Conservation (phyloP, 176 grass and related monocot species). For the Luzula sylvatica region DNA sequence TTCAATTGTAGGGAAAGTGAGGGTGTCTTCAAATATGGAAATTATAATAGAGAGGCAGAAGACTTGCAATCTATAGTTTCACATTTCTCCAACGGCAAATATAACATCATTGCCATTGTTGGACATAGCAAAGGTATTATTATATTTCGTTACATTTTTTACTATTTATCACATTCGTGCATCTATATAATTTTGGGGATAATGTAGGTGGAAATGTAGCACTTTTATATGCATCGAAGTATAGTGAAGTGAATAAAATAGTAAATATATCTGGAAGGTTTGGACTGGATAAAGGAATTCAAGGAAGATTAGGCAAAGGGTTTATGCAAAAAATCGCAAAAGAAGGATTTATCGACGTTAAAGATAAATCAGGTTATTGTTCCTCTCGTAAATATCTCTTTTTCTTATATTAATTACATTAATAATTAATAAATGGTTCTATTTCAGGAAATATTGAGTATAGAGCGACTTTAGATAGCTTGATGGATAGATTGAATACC, state of each 20-base stretch:
- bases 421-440: background rate
- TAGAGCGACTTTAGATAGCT: slow-evolving; percentile 43
- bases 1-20: slow-evolving; percentile 58
- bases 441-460: slow-evolving; percentile 59
- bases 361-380: slow-evolving; percentile 52
- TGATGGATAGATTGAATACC: slow-evolving; percentile 57
- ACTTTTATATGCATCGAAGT: slow-evolving; percentile 71
- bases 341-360: slow-evolving; percentile 84
- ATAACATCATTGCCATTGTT: slow-evolving; percentile 60
- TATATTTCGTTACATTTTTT: background rate
- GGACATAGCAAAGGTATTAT: slow-evolving; percentile 82
- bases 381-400: slow-evolving; percentile 10
- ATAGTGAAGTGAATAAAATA: slow-evolving; percentile 35
- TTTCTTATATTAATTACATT: slow-evolving; percentile 3
- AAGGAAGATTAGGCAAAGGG: slow-evolving; percentile 60
- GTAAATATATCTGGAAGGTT: slow-evolving; percentile 79
- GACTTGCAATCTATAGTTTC: slow-evolving; percentile 52
- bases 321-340: slow-evolving; percentile 70
- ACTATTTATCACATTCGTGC: background rate
- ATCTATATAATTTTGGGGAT: background rate
- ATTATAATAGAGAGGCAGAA: slow-evolving; percentile 66
- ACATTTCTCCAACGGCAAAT: slow-evolving; percentile 49
- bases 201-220: slow-evolving; percentile 67
- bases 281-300: slow-evolving; percentile 64
- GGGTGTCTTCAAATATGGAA: slow-evolving; percentile 63